Conservation (phyloP, 1,284 basidiomycete species). For the Austroboletus novae-zelandiae region DNA sequence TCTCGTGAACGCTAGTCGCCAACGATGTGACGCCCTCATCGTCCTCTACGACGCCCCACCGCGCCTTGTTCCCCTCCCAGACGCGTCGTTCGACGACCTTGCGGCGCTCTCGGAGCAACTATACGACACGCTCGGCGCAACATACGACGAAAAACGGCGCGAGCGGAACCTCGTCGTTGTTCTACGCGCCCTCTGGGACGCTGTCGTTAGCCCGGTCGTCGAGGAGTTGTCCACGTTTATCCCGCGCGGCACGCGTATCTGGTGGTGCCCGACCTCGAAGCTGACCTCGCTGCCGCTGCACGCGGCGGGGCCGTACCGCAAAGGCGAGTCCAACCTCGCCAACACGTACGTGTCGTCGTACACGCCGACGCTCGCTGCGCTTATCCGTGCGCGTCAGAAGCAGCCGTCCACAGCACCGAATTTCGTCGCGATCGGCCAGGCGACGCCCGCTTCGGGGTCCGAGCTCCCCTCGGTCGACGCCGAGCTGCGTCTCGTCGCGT, state of each 20-base stretch:
- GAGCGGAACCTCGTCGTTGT: constrained; percentile 17
- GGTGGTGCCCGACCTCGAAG: constrained; percentile 44
- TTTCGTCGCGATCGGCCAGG: constrained; percentile 27
- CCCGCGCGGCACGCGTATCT: constrained; percentile 34
- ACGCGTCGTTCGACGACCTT: constrained; percentile 15
- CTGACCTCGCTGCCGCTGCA: constrained; percentile 40
- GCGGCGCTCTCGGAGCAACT: constrained; percentile 12
- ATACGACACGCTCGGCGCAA: constrained; percentile 12
- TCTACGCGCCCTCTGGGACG: constrained; percentile 34
- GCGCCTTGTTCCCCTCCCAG: constrained; percentile 21
- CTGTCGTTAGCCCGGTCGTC: constrained; percentile 29
- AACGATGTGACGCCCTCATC: constrained; percentile 33
- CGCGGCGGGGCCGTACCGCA: constrained; percentile 35
- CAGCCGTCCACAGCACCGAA: constrained; percentile 2
- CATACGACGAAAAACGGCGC: constrained; percentile 18
- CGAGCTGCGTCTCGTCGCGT: constrained; percentile 18
- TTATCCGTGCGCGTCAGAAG: constrained; percentile 24
- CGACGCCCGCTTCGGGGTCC: not conserved
- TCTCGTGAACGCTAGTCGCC: constrained; percentile 31
- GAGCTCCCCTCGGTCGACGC: constrained; percentile 6
- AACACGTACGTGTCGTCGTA: constrained; percentile 39
- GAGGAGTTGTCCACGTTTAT: constrained; percentile 23
- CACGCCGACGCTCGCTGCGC: constrained; percentile 34
- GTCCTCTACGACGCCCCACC: constrained; percentile 19
- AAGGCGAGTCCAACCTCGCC: constrained; percentile 20